phyloP scores from a whole-genome alignment of 371 early-diverging fungal genomes.

The Apophysomyces elegans region DNA sequence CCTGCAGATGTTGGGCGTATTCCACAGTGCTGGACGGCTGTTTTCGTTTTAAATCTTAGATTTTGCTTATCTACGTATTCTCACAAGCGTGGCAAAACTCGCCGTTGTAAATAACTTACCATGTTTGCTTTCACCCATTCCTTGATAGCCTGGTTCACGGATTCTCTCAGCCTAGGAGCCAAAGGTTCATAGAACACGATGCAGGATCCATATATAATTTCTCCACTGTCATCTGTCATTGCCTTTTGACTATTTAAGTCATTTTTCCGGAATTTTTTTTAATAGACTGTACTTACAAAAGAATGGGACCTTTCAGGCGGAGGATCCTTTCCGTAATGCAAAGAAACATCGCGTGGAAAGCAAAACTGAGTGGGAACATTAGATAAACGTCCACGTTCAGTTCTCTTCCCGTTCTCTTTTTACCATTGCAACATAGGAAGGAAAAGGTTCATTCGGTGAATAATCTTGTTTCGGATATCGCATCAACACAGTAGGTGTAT shows the following conservation, averaged over 20 bases:
- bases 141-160: slow-evolving; percentile 53
- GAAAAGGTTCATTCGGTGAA: slow-evolving; percentile 53
- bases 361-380: slow-evolving; percentile 67
- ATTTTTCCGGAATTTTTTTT: not conserved
- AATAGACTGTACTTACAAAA: slow-evolving; percentile 48
- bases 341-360: slow-evolving; percentile 72
- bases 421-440: slow-evolving; percentile 72
- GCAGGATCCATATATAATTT: slow-evolving; percentile 72
- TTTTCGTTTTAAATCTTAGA: not conserved
- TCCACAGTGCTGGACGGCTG: slow-evolving; percentile 59
- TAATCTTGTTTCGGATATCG: slow-evolving; percentile 43
- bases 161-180: slow-evolving; percentile 35
- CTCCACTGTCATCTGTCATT: slow-evolving; percentile 74
- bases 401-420: slow-evolving; percentile 10
- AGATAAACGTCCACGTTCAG: not conserved
- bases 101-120: slow-evolving; percentile 27
- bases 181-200: slow-evolving; percentile 69
- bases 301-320: slow-evolving; percentile 75
- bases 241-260: slow-evolving; percentile 34
- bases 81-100: no score
- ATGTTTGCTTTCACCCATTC: slow-evolving; percentile 58
- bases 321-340: slow-evolving; percentile 54
- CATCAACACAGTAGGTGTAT: slow-evolving; percentile 43
- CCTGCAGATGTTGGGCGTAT: slow-evolving; percentile 54
- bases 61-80: no score